Conservation (phyloP, 1,284 basidiomycete genomes). For the Athelia sp. region DNA sequence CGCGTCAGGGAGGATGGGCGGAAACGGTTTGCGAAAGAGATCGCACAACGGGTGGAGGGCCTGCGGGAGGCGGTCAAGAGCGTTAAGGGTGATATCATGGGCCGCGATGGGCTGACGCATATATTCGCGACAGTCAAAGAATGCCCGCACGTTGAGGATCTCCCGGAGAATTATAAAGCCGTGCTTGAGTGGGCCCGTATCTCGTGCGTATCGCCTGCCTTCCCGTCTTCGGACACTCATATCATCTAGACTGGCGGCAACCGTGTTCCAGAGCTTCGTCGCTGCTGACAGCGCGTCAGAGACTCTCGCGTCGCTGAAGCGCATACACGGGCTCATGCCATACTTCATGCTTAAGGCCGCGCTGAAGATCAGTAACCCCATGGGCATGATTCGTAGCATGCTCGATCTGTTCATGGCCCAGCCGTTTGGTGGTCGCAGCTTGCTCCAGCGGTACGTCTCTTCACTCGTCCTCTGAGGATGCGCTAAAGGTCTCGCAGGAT, state of each 20-base stretch:
- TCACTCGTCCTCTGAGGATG: background rate
- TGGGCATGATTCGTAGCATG: constrained; percentile 90
- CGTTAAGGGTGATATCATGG: constrained; percentile 90
- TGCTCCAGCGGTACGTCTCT: constrained; percentile 71
- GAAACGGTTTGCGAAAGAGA: constrained; percentile 83
- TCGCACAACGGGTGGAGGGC: constrained; percentile 81
- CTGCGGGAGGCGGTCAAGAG: constrained; percentile 81
- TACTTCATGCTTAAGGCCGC: constrained; percentile 95
- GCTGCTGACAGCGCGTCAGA: constrained; percentile 93
- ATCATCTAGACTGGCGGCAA: constrained; percentile 73
- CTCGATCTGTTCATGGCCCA: constrained; percentile 97
- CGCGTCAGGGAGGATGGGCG: constrained; percentile 85
- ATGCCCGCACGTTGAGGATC: constrained; percentile 71
- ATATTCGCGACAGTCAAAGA: constrained; percentile 87
- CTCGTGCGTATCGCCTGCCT: constrained; percentile 56
- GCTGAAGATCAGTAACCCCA: constrained; percentile 91
- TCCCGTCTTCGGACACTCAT: constrained; percentile 4
- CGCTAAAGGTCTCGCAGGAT: constrained; percentile 50
- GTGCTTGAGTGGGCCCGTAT: constrained; percentile 97
- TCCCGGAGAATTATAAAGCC: constrained; percentile 85
- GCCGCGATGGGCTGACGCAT: constrained; percentile 81
- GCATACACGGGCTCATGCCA: constrained; percentile 95
- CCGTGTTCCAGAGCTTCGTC: constrained; percentile 92
- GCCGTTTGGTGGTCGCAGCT: constrained; percentile 90
- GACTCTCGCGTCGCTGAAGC: constrained; percentile 83